These are phyloP conservation scores for Lycium ferocissimum DNA, from an alignment of 257 asterid genomes.

Conservation along the genomic window DNA sequence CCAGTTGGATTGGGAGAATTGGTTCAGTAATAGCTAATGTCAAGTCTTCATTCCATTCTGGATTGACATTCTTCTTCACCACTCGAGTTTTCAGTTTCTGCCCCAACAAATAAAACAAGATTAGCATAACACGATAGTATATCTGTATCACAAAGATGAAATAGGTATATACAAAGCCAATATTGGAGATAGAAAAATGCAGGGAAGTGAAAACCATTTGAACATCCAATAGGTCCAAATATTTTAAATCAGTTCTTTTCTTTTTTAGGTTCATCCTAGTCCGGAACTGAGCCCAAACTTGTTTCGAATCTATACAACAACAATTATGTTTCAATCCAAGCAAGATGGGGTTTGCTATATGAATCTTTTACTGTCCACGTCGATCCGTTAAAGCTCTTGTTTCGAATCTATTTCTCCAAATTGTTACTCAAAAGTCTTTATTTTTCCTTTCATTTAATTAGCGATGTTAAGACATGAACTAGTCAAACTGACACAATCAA, in stretches of 20 bases:
- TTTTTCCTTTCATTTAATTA: neutral
- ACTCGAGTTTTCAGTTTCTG: constrained; percentile 84
- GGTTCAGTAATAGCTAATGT: constrained; percentile 66
- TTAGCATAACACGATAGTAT: neutral
- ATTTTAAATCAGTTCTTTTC: neutral
- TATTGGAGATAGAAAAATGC: neutral
- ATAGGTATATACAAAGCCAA: neutral
- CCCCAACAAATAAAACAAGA: neutral
- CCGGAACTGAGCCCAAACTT: neutral
- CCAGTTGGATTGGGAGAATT: constrained; percentile 61
- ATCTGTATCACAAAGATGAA: neutral
- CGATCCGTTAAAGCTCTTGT: neutral
- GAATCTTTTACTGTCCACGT: no score
- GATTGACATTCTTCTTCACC: constrained; percentile 69
- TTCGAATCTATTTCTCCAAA: neutral
- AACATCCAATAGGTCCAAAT: neutral
- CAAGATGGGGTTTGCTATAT: no score
- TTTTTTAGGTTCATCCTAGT: neutral
- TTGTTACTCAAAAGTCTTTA: neutral
- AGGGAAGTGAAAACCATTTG: neutral
- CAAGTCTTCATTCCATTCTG: constrained; percentile 81
- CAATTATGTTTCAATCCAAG: no score
- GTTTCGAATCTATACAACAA: no score
- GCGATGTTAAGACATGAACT: neutral
- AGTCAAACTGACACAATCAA: neutral